phyloP scores from a whole-genome alignment of 768 basidiomycete genomes.

The Podaxis carcinomalis region DNA sequence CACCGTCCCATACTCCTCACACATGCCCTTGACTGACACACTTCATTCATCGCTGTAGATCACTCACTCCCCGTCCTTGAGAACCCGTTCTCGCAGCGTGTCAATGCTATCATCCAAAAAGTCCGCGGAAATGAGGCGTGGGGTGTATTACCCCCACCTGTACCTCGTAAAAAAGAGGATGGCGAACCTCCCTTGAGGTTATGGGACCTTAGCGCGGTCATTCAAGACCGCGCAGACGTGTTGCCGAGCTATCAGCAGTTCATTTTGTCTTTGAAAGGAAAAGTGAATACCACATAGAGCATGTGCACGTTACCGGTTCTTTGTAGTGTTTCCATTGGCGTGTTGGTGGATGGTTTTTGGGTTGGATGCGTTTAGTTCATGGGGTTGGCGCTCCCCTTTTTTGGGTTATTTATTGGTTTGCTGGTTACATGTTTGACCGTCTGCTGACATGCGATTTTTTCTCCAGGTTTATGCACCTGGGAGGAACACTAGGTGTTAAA shows the following conservation, averaged over 20 bases:
- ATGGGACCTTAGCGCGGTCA: conserved; percentile 92
- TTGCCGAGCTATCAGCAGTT: conserved; percentile 97
- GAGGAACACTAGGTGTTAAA: conserved; percentile 16
- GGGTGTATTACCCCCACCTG: conserved; percentile 89
- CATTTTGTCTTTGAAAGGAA: conserved; percentile 85
- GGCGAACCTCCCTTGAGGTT: conserved; percentile 91
- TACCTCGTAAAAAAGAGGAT: conserved; percentile 97
- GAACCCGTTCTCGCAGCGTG: conserved; percentile 92
- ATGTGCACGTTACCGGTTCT: background rate
- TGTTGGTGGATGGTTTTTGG: background rate
- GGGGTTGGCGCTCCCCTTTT: background rate
- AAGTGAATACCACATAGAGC: conserved; percentile 45
- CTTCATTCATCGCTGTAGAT: conserved; percentile 38
- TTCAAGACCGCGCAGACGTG: conserved; percentile 94
- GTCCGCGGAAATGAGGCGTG: conserved; percentile 92
- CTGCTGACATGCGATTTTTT: conserved; percentile 2
- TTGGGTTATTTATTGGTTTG: background rate
- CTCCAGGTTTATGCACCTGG: conserved; percentile 25
- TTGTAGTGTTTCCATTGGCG: background rate
- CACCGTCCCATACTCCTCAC: background rate
- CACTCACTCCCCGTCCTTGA: conserved; percentile 87
- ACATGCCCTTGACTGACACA: background rate
- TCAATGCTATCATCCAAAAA: conserved; percentile 93
- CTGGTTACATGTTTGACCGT: background rate
- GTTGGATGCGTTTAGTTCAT: background rate